Evolutionary conservation across 192 early-diverging fungal species (phyloP).

Genomic region (Coemansia sp.): DNA sequence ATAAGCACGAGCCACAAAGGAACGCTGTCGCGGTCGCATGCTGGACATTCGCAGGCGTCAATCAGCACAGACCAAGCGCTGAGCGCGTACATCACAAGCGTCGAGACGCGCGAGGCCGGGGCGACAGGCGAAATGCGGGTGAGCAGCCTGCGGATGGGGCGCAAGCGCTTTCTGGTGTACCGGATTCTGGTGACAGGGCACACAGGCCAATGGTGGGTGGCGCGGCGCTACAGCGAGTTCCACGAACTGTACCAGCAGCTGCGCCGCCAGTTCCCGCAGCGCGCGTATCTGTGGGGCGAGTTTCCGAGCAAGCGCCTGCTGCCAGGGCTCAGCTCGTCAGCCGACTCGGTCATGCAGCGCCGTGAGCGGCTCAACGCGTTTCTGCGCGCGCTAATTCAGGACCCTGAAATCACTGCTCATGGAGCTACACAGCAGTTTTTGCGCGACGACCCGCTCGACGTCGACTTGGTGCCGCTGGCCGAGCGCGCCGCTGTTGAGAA

Average conservation of each 20-base stretch:
- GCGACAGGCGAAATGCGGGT: constrained; percentile 35
- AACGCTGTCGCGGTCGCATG: constrained; percentile 10
- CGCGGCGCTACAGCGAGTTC: constrained; percentile 50
- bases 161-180: constrained; percentile 48
- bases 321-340: constrained; percentile 34
- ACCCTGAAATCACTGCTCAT: constrained; percentile 24
- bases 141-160: constrained; percentile 48
- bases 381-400: constrained; percentile 31
- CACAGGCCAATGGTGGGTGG: constrained; percentile 49
- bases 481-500: constrained; percentile 2
- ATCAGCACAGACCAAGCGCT: constrained; percentile 3
- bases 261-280: constrained; percentile 38
- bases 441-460: constrained; percentile 39
- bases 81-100: constrained; percentile 44
- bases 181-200: constrained; percentile 45
- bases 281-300: constrained; percentile 35
- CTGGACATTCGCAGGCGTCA: neutral
- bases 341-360: constrained; percentile 45
- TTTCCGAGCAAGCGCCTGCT: constrained; percentile 52
- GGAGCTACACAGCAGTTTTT: constrained; percentile 39
- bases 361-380: constrained; percentile 47
- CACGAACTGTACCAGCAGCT: constrained; percentile 39
- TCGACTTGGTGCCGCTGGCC: constrained; percentile 14
- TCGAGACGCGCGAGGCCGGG: constrained; percentile 37
- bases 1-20: constrained; percentile 5